Base-by-base conservation (phyloP, 116 monocot genomes). In the Papilionanthe hybrid region DNA sequence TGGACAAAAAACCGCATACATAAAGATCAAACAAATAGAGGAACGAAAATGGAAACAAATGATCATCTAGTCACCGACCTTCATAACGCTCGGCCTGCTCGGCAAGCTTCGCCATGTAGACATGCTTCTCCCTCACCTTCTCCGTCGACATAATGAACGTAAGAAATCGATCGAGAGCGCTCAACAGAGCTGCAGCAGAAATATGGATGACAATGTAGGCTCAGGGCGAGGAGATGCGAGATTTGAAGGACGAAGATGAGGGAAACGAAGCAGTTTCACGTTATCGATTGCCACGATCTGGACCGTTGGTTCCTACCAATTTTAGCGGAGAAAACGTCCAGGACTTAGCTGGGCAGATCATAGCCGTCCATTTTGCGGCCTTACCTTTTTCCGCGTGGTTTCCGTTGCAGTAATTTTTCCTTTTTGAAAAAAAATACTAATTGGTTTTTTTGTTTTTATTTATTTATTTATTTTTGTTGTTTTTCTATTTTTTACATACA, bases 1-100 rank as follows among this genome's bases (percentile, higher is more conserved):
- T 9, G 12, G 29, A 30, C n/a, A 68, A 68, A 30, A 30, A 68
- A 68, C 2, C 27, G 13, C 0, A 27, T 68, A 29, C 29, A 32
- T 32, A 32, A 32, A 4, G 29, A 28, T 2, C 27, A 29, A 75
- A 75, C n/a, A n/a, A n/a, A 20, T 17, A 6, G 19, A 44, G 20
- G n/a, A 74, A 75, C 5, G 30, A 11, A 30, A 12, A 68, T 11
- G 30, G 9, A 68, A 28, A 27, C 50, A 53, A 55, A 55, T 28
- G 49, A 30, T n/a, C 17, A 77, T 80, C 43, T 44, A 42, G 17
- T 20, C 10, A 30, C 68, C 44, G 25, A 84, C 87, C 87, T 7
- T 87, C 87, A 68, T 87, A 87, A 11, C 87, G 63, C 81, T 87
- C 87, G 78, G 87, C 87, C 69, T 87, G 83, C 78, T 87, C 87